Percentiles rank a stretch among this genome's conserved stretches.
These are phyloP conservation scores for Esteya vermicola DNA, from an alignment of 2,329 filamentous ascomycete genomes.

Conservation along the genomic window DNA sequence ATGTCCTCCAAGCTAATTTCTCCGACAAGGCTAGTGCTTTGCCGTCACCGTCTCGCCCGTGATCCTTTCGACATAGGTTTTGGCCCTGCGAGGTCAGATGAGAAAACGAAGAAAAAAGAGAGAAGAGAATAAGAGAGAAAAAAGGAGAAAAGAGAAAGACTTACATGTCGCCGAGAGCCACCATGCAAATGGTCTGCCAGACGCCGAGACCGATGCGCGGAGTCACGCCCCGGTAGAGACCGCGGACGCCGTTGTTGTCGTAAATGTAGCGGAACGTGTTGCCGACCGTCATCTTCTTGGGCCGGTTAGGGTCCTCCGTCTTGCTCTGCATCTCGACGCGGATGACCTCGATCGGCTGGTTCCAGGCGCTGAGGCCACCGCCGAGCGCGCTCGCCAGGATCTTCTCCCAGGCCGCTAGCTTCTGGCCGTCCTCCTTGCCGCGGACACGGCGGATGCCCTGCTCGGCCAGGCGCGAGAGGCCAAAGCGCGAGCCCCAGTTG, in stretches of 20 bases:
- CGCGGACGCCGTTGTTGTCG: conserved; percentile 70
- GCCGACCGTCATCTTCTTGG: conserved; percentile 96
- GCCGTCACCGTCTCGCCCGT: conserved; percentile 50
- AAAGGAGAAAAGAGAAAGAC: conserved; percentile 19
- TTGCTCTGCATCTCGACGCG: conserved; percentile 99
- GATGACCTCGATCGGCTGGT: conserved; percentile 99
- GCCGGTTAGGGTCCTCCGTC: conserved; percentile 91
- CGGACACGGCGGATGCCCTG: conserved; percentile 67
- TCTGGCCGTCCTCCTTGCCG: conserved; percentile 66
- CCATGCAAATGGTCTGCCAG: conserved; percentile 99
- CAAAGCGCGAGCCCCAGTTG: conserved; percentile 97
- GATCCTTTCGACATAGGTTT: conserved; percentile 51
- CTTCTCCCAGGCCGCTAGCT: conserved; percentile 73
- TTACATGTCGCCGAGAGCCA: conserved; percentile 94
- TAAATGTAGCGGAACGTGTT: conserved; percentile 85
- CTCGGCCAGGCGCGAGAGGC: conserved; percentile 83
- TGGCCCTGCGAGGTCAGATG: conserved; percentile 35
- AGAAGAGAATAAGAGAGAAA: conserved; percentile 3
- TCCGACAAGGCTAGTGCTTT: conserved; percentile 60
- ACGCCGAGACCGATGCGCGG: conserved; percentile 89
- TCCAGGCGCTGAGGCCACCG: conserved; percentile 94
- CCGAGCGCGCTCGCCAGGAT: conserved; percentile 73
- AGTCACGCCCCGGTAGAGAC: conserved; percentile 88
- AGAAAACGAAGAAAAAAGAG: background rate
- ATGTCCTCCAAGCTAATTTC: too few species aligned